Base-by-base conservation (phyloP, 768 basidiomycete species). In the Obba rivulosa region DNA sequence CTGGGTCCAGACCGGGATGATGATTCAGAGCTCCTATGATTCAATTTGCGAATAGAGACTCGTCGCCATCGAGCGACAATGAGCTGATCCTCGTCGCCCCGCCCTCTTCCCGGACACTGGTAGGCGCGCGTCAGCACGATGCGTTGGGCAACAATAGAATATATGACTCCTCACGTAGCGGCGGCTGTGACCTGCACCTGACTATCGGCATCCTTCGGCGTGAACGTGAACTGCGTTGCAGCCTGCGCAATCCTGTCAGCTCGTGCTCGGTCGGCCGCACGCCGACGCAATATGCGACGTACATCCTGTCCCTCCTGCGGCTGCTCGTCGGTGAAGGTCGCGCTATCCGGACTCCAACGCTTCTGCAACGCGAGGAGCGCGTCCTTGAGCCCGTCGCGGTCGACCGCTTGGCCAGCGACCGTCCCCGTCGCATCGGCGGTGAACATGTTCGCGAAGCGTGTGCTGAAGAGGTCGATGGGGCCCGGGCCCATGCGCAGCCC, bases 381-480 rank as follows among this genome's bases (percentile, higher is more conserved):
- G 34, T 50, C 18, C 54, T 64, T 64, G 31, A 64, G 49, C 4
- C 54, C 59, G 11, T 55, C 61, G 22, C 53, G 49, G 45, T 58
- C 59, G n/a, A 61, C 61, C 44, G 51, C 46, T 16, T 53, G 40
- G 1, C 61, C 63, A 9, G 43, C 52, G 2, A 64, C 58, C 47
- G 48, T 43, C 22, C 61, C 61, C 8, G 37, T 49, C 3, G 53
- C 61, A 24, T 62, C 59, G 21, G 34, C 16, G 11, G 63, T 52
- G 54, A 61, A 62, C 48, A 47, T 53, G 49, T 64, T 64, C 20
- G 41, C 17, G 50, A 62, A 64, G 41, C 60, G 56, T 8, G 59
- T 64, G 54, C 57, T 59, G 53, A 64, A 64, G 39, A 64, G 55
- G 48, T 64, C 63, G 52, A 64, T 54, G 21, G 63, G 63, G 5